Evolutionary conservation across 148 eudicot genomes (phyloP).

Genomic region (Nepenthes gracilis): DNA sequence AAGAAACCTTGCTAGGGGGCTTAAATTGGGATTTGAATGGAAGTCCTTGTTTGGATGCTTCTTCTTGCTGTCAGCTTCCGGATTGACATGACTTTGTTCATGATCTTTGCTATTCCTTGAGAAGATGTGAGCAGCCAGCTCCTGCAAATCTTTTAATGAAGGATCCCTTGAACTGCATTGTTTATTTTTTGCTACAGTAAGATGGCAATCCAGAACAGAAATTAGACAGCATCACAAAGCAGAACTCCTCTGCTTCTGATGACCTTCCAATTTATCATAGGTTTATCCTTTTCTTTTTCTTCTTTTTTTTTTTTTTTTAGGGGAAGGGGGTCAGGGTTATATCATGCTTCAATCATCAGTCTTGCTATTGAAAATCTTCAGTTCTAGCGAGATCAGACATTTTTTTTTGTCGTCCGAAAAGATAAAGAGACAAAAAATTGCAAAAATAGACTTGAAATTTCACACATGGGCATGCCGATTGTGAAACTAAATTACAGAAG

Average conservation of each 20-base stretch:
- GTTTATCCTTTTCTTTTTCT: too few species aligned
- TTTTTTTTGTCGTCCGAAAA: too few species aligned
- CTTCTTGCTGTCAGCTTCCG: slow-evolving; percentile 57
- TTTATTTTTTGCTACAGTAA: neutral
- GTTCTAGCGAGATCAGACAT: too few species aligned
- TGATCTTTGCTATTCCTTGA: slow-evolving; percentile 28
- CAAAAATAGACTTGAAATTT: too few species aligned
- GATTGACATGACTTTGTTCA: slow-evolving; percentile 23
- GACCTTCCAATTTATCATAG: too few species aligned
- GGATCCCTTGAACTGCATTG: slow-evolving; percentile 66
- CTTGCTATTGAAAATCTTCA: too few species aligned
- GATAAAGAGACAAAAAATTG: too few species aligned
- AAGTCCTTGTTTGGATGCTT: slow-evolving; percentile 51
- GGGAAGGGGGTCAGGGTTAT: too few species aligned
- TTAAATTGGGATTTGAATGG: slow-evolving; percentile 60
- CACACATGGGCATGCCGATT: too few species aligned
- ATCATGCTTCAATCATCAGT: too few species aligned
- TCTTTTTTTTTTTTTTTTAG: too few species aligned
- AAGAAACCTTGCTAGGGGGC: slow-evolving; percentile 78
- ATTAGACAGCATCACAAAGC: neutral
- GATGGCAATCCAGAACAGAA: neutral
- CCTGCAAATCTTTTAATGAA: slow-evolving; percentile 64
- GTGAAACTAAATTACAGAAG: too few species aligned
- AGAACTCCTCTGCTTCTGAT: neutral
- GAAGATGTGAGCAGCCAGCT: slow-evolving; percentile 57